These are phyloP conservation scores for Penicillium atrosanguineum DNA, from an alignment of 495 filamentous ascomycete genomes.

Conservation along the genomic window DNA sequence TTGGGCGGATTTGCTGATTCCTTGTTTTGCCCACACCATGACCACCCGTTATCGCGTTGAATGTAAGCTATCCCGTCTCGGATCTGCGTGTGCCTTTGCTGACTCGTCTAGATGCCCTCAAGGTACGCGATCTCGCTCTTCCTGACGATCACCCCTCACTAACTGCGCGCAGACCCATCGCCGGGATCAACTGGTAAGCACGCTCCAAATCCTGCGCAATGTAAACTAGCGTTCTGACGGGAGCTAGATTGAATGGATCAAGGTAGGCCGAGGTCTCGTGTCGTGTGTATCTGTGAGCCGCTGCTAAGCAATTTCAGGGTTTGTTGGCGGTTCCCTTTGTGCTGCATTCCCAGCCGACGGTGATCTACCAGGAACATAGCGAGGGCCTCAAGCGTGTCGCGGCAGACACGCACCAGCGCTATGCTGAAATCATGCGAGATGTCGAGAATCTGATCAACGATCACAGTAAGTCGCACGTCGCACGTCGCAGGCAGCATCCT, in stretches of 20 bases:
- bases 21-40: slow-evolving; percentile 48
- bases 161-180: slow-evolving; percentile 56
- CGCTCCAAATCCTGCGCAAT: background rate
- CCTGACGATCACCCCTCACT: slow-evolving; percentile 9
- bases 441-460: slow-evolving; percentile 88
- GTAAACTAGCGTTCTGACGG: slow-evolving; percentile 3
- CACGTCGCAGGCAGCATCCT: background rate
- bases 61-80: slow-evolving; percentile 51
- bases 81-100: slow-evolving; percentile 14
- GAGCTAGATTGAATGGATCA: slow-evolving; percentile 65
- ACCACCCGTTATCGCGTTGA: slow-evolving; percentile 90
- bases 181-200: slow-evolving; percentile 75
- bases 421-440: slow-evolving; percentile 93
- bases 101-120: slow-evolving; percentile 69
- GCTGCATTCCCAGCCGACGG: slow-evolving; percentile 90
- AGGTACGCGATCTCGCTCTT: slow-evolving; percentile 39
- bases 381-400: slow-evolving; percentile 49
- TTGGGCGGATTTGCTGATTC: background rate
- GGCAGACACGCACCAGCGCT: slow-evolving; percentile 69
- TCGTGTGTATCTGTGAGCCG: background rate
- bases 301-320: slow-evolving; percentile 62
- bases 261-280: slow-evolving; percentile 40
- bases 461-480: slow-evolving; percentile 63
- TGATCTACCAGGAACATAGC: slow-evolving; percentile 60
- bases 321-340: slow-evolving; percentile 96